Percentiles rank a stretch among this genome's conserved stretches.
These are phyloP conservation scores for Pontederia paniculata DNA, from an alignment of 176 grass and related monocot genomes.

Conservation along the genomic window DNA sequence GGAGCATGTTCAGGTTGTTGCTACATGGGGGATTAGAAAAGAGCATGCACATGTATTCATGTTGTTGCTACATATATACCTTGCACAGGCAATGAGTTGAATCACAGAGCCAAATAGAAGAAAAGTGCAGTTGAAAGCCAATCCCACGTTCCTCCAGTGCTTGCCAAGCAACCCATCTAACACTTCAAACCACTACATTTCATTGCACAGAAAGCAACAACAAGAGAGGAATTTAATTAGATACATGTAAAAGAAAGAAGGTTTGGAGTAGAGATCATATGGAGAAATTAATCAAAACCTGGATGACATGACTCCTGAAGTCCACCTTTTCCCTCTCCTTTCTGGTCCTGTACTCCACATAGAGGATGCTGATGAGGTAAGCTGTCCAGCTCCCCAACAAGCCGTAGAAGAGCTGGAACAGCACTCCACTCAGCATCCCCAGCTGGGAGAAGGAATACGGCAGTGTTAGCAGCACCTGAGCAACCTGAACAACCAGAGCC, in stretches of 20 bases:
- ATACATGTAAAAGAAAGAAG: slow-evolving; percentile 5
- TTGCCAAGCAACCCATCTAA: slow-evolving; percentile 36
- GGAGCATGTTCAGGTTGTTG: not conserved
- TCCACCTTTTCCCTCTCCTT: slow-evolving; percentile 43
- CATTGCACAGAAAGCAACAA: not conserved
- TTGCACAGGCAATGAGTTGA: slow-evolving; percentile 42
- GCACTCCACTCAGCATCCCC: slow-evolving; percentile 27
- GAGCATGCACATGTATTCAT: too few species aligned
- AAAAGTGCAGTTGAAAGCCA: slow-evolving; percentile 43
- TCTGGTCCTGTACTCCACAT: slow-evolving; percentile 33
- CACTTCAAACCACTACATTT: slow-evolving; percentile 42
- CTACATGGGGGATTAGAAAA: not conserved
- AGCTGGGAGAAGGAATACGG: slow-evolving; percentile 40
- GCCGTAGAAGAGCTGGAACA: slow-evolving; percentile 34
- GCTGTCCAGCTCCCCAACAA: slow-evolving; percentile 47
- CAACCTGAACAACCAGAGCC: slow-evolving; percentile 22
- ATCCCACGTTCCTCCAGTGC: slow-evolving; percentile 31
- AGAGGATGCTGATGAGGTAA: slow-evolving; percentile 43
- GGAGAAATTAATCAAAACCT: slow-evolving; percentile 19
- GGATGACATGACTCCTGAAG: slow-evolving; percentile 45
- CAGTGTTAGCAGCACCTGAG: slow-evolving; percentile 37
- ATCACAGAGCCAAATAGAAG: slow-evolving; percentile 44
- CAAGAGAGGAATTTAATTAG: not conserved
- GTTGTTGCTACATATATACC: too few species aligned
- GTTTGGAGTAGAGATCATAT: too few species aligned